Percentiles rank a stretch among this genome's conserved stretches.
Conservation (phyloP, 306 rosid species). For the Heteromeles arbutifolia region DNA sequence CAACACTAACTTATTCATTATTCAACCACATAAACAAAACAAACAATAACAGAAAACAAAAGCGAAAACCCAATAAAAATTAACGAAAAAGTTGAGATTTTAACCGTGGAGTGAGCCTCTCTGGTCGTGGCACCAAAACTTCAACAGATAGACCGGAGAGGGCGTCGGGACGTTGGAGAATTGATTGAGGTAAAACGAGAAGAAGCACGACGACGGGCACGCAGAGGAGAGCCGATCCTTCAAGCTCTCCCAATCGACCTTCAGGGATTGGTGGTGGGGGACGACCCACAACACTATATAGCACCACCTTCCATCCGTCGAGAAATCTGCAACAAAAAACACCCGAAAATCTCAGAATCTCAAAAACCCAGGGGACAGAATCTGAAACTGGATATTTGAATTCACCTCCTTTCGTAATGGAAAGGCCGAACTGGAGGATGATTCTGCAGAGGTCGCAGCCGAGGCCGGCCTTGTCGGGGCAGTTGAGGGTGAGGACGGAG, state of each 20-base stretch:
- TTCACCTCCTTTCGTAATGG: conserved; percentile 49
- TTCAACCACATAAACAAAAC: neutral
- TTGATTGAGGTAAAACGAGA: conserved; percentile 39
- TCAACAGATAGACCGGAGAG: conserved; percentile 47
- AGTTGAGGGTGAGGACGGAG: conserved; percentile 56
- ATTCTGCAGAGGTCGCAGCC: conserved; percentile 76
- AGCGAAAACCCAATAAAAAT: neutral
- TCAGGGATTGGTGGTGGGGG: conserved; percentile 32
- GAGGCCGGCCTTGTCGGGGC: conserved; percentile 82
- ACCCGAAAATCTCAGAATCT: neutral
- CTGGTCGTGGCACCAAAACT: conserved; percentile 60
- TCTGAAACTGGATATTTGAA: neutral
- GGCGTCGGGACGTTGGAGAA: conserved; percentile 33
- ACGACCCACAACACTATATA: conserved; percentile 69
- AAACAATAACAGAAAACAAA: neutral
- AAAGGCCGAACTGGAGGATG: conserved; percentile 66
- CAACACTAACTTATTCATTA: conserved; percentile 8
- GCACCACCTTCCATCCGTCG: conserved; percentile 91
- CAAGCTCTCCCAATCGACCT: conserved; percentile 71
- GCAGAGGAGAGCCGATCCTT: conserved; percentile 47
- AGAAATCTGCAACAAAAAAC: conserved; percentile 41
- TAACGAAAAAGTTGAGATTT: neutral
- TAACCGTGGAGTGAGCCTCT: conserved; percentile 75
- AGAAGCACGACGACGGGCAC: conserved; percentile 59
- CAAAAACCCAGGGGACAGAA: neutral